These are phyloP conservation scores for Coprinopsis strossmayeri DNA, from an alignment of 768 basidiomycete genomes.

Conservation along the genomic window DNA sequence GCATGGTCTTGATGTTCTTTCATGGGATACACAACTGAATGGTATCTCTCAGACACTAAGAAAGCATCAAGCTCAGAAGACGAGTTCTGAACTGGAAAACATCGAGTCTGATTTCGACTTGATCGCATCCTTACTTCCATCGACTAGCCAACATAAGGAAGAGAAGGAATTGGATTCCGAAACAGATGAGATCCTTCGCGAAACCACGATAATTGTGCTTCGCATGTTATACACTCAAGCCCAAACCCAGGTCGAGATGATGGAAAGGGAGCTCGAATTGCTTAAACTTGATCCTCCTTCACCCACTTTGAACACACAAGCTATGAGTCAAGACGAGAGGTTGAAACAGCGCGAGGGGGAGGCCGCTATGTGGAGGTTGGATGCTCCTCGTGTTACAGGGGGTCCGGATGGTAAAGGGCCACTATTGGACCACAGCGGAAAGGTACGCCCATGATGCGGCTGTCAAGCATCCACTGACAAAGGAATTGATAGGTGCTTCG, in stretches of 20 bases:
- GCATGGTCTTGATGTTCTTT: conserved; percentile 40
- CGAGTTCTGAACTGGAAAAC: conserved; percentile 19
- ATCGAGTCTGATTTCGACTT: conserved; percentile 52
- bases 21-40: no score
- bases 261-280: conserved; percentile 68
- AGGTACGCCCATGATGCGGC: conserved; percentile 45
- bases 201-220: conserved; percentile 62
- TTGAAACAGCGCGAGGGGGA: conserved; percentile 34
- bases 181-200: conserved; percentile 60
- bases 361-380: conserved; percentile 68
- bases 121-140: conserved; percentile 55
- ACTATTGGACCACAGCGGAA: conserved; percentile 69
- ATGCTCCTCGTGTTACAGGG: conserved; percentile 39
- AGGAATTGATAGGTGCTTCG: conserved; percentile 62
- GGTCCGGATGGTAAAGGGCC: conserved; percentile 50
- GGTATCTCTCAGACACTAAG: conserved; percentile 47
- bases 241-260: conserved; percentile 56
- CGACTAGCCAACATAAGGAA: conserved; percentile 19
- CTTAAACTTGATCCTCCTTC: conserved; percentile 48
- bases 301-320: conserved; percentile 19
- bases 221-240: conserved; percentile 69
- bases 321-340: conserved; percentile 30
- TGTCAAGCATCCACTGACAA: background rate
- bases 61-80: conserved; percentile 41
- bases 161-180: conserved; percentile 50